Percentiles rank a stretch among this genome's conserved stretches.
These are phyloP conservation scores for Penicillium mononematosum DNA, from an alignment of 495 filamentous ascomycete species.

Conservation along the genomic window DNA sequence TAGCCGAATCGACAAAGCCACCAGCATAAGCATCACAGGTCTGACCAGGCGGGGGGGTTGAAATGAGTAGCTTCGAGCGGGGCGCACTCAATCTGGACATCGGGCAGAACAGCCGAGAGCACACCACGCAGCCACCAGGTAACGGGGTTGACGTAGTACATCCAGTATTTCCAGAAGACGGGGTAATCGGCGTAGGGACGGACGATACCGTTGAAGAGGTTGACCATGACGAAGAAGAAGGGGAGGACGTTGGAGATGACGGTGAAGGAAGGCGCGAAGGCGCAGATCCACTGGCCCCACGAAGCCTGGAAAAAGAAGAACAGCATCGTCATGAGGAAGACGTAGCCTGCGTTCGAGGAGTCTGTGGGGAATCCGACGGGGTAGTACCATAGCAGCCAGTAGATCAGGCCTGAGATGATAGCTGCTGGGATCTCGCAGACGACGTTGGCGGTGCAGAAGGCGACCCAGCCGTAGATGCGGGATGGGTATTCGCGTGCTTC, in stretches of 20 bases:
- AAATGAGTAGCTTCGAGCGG: constrained; percentile 63
- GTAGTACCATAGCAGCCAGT: constrained; percentile 79
- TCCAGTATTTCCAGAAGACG: constrained; percentile 78
- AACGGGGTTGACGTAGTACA: constrained; percentile 70
- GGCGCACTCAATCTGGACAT: constrained; percentile 56
- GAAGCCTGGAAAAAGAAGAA: constrained; percentile 77
- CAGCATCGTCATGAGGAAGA: constrained; percentile 78
- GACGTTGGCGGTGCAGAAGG: constrained; percentile 75
- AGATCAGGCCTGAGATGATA: constrained; percentile 62
- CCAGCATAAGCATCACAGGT: constrained; percentile 63
- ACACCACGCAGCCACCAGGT: constrained; percentile 76
- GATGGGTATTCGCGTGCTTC: constrained; percentile 72
- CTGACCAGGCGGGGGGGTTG: constrained; percentile 56
- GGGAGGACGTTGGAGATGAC: constrained; percentile 67
- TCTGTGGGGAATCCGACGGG: constrained; percentile 68
- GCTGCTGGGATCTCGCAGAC: constrained; percentile 74
- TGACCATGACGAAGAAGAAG: constrained; percentile 74
- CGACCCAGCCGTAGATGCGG: constrained; percentile 79
- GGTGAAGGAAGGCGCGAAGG: constrained; percentile 76
- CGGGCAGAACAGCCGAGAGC: constrained; percentile 58
- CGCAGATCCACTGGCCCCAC: constrained; percentile 84
- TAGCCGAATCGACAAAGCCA: constrained; percentile 48
- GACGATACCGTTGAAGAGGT: constrained; percentile 74
- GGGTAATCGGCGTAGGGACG: constrained; percentile 68
- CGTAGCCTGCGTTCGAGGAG: constrained; percentile 67